Conservation (phyloP, 257 asterid genomes). For the Ilex asprella region DNA sequence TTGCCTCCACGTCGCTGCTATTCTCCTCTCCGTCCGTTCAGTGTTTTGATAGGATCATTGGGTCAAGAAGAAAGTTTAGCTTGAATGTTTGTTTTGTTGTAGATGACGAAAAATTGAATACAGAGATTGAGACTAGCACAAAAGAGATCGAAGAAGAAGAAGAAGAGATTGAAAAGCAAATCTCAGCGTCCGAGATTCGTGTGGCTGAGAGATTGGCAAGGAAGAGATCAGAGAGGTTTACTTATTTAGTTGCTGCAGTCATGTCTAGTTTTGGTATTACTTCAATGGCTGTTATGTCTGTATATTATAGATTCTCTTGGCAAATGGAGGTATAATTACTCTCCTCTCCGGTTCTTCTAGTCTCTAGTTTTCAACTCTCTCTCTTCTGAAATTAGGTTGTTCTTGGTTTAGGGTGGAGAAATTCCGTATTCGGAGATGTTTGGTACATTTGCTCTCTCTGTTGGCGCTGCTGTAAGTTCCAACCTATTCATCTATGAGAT, state of each 20-base stretch:
- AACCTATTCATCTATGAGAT: no score
- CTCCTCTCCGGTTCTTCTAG: no score
- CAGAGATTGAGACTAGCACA: not conserved
- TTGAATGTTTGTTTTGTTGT: constrained; percentile 21
- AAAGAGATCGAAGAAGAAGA: not conserved
- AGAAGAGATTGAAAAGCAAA: not conserved
- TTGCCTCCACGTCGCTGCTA: constrained; percentile 9
- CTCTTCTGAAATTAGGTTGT: not conserved
- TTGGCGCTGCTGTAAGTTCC: constrained; percentile 92
- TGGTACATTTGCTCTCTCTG: constrained; percentile 89
- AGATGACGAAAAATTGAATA: not conserved
- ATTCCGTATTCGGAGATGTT: constrained; percentile 82
- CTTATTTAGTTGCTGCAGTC: not conserved
- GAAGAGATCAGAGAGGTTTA: constrained; percentile 1
- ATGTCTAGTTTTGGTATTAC: not conserved
- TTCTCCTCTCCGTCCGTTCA: constrained; percentile 16
- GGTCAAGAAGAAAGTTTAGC: constrained; percentile 23
- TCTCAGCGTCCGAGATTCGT: not conserved
- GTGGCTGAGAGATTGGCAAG: not conserved
- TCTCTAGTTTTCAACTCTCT: not conserved
- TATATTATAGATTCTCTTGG: not conserved
- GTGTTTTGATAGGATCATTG: constrained; percentile 13
- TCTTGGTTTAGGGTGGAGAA: constrained; percentile 61
- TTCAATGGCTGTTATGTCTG: not conserved
- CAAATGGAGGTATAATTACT: not conserved